Evolutionary conservation across 371 early-diverging fungal genomes (phyloP), one percentile per base, ranked within the genome.

Genomic region (Batkoa obscura): DNA sequence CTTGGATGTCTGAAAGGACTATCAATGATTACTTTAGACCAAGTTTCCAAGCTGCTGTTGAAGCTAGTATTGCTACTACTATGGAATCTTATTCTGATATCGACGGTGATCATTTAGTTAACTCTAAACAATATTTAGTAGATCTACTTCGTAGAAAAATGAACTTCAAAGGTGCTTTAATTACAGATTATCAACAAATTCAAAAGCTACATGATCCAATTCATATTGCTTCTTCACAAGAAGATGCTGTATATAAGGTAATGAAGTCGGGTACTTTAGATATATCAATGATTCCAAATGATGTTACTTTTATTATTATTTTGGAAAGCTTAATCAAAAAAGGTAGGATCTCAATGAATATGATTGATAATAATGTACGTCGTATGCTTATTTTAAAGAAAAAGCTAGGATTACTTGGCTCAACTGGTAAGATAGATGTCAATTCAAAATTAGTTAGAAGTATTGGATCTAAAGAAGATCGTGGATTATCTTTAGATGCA

Each of bases 81-180:
- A 82, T 82, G 82, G 79, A 79, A 49, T 71, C 72, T 23, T 82
- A 78, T 56, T 73, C 73, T 30, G 77, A 75, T 23, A 68, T 82
- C 15, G 81, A 79, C 53, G 76, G 80, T 5, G 76, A 79, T 46
- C 70, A 79, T 2, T 72, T 80, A 0, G 71, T 75, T 2, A 59
- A 72, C 0, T 79, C 80, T 0, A 60, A 68, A 34, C 69, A 72
- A 43, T 79, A 76, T 37, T 59, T 80, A 23, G 65, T 68, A 38
- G 59, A 66, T 17, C 60, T 82, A n/a, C 56, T 82, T 13, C 73
- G 82, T 9, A 61, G 77, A 4, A 65, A 76, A 33, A 57, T 82
- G 33, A 63, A 66, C 1, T 82, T 81, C 61, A 58, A 74, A 37
- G 82, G 82, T 30, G 71, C 72, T 68, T 62, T 82, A 3, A 79